A percentile compares a stretch with the other conserved stretches of the same genome.
phyloP scores from a whole-genome alignment of 495 filamentous ascomycete species.

The Penicillium cinerascens region DNA sequence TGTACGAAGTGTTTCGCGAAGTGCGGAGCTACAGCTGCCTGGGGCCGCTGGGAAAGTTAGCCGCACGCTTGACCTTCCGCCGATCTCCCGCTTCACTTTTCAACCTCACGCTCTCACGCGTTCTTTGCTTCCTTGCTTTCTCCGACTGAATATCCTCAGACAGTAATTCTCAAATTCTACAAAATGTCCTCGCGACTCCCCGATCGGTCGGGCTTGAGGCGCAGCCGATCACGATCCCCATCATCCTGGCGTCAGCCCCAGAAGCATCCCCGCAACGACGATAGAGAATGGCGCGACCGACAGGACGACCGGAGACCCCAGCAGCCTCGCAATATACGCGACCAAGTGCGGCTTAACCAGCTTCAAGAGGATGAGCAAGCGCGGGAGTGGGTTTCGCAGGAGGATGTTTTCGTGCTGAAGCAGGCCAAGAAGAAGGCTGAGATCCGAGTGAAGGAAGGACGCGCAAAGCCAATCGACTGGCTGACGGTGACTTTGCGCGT shows the following conservation, averaged over 20 bases:
- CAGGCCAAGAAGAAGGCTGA: constrained; percentile 98
- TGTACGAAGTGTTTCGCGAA: background rate
- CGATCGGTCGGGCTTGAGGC: constrained; percentile 31
- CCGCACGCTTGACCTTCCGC: constrained; percentile 31
- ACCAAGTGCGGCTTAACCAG: constrained; percentile 55
- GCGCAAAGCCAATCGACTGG: constrained; percentile 93
- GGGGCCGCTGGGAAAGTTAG: constrained; percentile 20
- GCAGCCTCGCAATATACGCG: constrained; percentile 39
- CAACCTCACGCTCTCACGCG: constrained; percentile 11
- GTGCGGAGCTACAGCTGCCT: constrained; percentile 11
- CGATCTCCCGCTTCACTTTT: constrained; percentile 21
- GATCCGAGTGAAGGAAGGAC: constrained; percentile 89
- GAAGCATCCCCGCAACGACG: constrained; percentile 34
- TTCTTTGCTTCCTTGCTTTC: background rate
- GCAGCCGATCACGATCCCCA: constrained; percentile 44
- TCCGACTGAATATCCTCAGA: background rate
- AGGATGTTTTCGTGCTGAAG: constrained; percentile 93
- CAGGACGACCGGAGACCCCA: constrained; percentile 23
- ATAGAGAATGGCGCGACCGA: constrained; percentile 28
- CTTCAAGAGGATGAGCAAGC: constrained; percentile 73
- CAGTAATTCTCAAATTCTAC: background rate
- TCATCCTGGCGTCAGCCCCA: constrained; percentile 40
- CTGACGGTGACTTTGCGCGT: constrained; percentile 86
- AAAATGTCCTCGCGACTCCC: constrained; percentile 35
- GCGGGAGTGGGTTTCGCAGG: constrained; percentile 83